phyloP scores from a whole-genome alignment of 208 protist genomes.

The Tritrichomonas foetus region DNA sequence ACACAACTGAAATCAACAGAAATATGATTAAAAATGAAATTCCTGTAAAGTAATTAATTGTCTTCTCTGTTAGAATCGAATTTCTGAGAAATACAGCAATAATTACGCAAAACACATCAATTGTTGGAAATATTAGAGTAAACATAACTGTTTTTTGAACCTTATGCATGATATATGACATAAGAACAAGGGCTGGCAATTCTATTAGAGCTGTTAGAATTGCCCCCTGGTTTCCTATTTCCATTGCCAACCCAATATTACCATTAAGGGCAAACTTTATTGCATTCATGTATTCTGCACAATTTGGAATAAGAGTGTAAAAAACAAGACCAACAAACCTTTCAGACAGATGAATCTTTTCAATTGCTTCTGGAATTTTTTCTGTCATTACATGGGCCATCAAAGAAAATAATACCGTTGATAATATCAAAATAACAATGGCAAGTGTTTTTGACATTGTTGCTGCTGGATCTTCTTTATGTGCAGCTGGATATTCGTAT shows the following conservation, averaged over 20 bases:
- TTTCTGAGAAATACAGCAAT: conserved; percentile 7
- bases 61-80: conserved; percentile 1
- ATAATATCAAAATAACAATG: background rate
- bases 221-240: conserved; percentile 29
- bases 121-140: background rate
- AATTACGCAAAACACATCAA: background rate
- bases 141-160: background rate
- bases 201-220: background rate
- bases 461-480: background rate
- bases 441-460: background rate
- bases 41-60: conserved; percentile 18
- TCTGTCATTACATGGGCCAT: conserved; percentile 39
- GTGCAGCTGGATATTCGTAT: background rate
- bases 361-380: conserved; percentile 5
- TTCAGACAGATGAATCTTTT: background rate
- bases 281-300: conserved; percentile 20
- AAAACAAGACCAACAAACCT: conserved; percentile 16
- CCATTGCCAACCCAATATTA: conserved; percentile 17
- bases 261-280: conserved; percentile 32
- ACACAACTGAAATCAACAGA: conserved; percentile 7
- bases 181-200: background rate
- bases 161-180: background rate
- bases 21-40: background rate
- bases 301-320: conserved; percentile 38
- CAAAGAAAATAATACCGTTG: background rate